Conservation (phyloP, 2,329 filamentous ascomycete genomes). For the Karstenula rhodostoma region DNA sequence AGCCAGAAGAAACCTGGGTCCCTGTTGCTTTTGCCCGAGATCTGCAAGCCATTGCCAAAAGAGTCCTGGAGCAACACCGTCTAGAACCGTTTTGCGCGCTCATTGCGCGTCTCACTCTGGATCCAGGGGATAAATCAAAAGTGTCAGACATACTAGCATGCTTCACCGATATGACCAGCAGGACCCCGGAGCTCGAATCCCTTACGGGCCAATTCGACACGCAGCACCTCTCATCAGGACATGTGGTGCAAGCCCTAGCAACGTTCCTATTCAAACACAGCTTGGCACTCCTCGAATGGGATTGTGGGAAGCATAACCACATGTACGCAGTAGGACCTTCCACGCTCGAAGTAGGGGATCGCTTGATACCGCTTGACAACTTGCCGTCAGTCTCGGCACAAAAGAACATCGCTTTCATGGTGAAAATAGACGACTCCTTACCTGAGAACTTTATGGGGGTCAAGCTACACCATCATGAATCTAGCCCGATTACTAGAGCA, state of each 20-base stretch:
- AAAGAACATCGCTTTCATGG: too few relatives aligned
- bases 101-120: not conserved
- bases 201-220: not conserved
- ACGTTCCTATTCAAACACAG: not conserved
- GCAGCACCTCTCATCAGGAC: not conserved
- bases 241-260: not conserved
- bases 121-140: not conserved
- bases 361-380: slow-evolving; percentile 1
- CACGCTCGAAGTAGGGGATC: not conserved
- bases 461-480: not conserved
- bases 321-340: not conserved
- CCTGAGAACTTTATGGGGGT: not conserved
- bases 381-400: not conserved
- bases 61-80: fast-evolving
- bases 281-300: not conserved
- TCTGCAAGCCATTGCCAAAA: not conserved
- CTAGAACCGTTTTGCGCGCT: not conserved
- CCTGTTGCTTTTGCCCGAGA: not conserved
- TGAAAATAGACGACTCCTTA: not conserved
- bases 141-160: not conserved
- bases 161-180: not conserved
- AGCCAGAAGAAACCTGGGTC: not conserved
- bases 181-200: not conserved
- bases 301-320: not conserved
- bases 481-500: not conserved